Conservation (phyloP, 441 rosid species). For the Pelargonium australe region DNA sequence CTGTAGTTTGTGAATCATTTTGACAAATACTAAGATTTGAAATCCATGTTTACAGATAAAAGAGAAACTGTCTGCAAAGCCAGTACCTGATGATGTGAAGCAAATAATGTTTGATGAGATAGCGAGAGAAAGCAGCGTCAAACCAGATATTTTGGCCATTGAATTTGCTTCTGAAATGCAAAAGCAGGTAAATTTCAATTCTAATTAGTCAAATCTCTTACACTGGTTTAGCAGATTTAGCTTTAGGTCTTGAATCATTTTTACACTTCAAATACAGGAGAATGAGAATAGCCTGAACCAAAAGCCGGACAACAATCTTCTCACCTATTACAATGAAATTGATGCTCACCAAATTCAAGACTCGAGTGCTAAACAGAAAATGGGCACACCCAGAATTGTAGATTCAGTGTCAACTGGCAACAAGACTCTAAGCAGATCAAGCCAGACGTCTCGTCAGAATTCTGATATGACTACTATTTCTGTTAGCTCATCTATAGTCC, state of each 20-base stretch:
- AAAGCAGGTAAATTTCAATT: conserved; percentile 30
- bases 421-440: neutral
- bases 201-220: neutral
- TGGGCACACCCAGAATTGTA: conserved; percentile 11
- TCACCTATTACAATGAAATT: neutral
- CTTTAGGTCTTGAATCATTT: neutral
- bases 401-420: conserved; percentile 17
- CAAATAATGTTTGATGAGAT: conserved; percentile 45
- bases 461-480: conserved; percentile 22
- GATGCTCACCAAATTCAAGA: conserved; percentile 15
- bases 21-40: neutral
- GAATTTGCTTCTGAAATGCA: conserved; percentile 42
- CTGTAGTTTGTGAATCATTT: neutral
- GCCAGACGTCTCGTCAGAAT: conserved; percentile 9
- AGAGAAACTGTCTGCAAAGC: conserved; percentile 37
- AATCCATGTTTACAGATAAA: conserved; percentile 31
- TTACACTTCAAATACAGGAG: conserved; percentile 21
- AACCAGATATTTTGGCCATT: conserved; percentile 43
- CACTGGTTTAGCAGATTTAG: neutral
- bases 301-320: neutral
- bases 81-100: conserved; percentile 49
- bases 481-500: conserved; percentile 22
- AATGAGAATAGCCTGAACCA: conserved; percentile 17
- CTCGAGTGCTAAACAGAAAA: conserved; percentile 16
- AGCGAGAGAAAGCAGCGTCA: conserved; percentile 31